Conservation (phyloP, 2,329 filamentous ascomycete species). For the Fusarium burgessii region DNA sequence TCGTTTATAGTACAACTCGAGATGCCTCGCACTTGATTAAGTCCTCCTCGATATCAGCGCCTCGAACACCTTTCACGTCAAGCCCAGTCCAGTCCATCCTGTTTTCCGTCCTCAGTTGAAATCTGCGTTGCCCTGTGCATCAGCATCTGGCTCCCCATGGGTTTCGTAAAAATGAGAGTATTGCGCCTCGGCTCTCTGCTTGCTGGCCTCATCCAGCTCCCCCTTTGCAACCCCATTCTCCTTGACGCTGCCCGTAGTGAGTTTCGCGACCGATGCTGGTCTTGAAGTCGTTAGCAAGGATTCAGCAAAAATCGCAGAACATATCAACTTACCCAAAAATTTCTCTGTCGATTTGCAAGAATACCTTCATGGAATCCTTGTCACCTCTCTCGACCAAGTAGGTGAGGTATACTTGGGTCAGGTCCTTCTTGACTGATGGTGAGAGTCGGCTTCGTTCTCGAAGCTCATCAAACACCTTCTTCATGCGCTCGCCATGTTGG, state of each 20-base stretch:
- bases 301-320: background rate
- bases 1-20: conserved; percentile 35
- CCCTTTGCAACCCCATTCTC: conserved; percentile 58
- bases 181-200: conserved; percentile 63
- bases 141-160: conserved; percentile 59
- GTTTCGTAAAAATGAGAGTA: conserved; percentile 67
- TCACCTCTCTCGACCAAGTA: conserved; percentile 87
- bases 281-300: conserved; percentile 49
- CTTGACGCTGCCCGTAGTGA: conserved; percentile 56
- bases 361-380: conserved; percentile 87
- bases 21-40: conserved; percentile 23
- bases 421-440: conserved; percentile 74
- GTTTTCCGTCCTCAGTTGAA: conserved; percentile 57
- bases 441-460: conserved; percentile 78
- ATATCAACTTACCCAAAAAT: conserved; percentile 77
- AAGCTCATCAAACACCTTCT: conserved; percentile 82
- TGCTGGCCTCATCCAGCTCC: conserved; percentile 65
- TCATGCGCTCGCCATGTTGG: conserved; percentile 78
- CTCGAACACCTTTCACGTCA: conserved; percentile 10
- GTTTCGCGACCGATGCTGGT: conserved; percentile 59
- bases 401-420: conserved; percentile 82
- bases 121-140: conserved; percentile 62
- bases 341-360: conserved; percentile 84
- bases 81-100: background rate
- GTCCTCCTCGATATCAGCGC: conserved; percentile 18